Percentiles rank a stretch among this genome's conserved stretches.
Conservation (phyloP, 305 asterid species). For the Solanum hybrid region DNA sequence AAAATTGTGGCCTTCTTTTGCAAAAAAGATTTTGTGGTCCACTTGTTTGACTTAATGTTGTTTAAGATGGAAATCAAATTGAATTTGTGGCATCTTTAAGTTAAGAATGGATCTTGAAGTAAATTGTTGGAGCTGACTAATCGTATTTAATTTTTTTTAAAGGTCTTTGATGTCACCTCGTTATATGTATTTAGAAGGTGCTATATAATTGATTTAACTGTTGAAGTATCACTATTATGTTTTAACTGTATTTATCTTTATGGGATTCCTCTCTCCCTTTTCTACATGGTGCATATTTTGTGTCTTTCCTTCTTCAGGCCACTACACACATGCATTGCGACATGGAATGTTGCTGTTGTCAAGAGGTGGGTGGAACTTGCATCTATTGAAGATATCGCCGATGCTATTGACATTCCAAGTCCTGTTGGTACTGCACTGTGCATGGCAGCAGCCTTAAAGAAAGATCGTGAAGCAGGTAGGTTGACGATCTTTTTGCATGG, state of each 20-base stretch:
- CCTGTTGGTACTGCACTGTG: slow-evolving; percentile 91
- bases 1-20: background rate
- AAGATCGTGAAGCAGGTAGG: slow-evolving; percentile 86
- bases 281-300: slow-evolving; percentile 10
- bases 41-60: background rate
- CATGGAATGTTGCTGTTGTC: slow-evolving; percentile 93
- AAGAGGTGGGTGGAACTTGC: slow-evolving; percentile 92
- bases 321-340: slow-evolving; percentile 75
- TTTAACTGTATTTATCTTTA: background rate
- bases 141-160: background rate
- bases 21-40: background rate
- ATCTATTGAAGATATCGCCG: slow-evolving; percentile 55
- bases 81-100: background rate
- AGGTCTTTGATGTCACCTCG: background rate
- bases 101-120: background rate
- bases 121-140: background rate
- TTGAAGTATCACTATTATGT: background rate
- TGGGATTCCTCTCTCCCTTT: slow-evolving; percentile 11
- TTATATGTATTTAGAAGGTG: background rate
- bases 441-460: slow-evolving; percentile 92
- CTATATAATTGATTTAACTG: background rate
- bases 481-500: background rate
- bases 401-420: slow-evolving; percentile 83
- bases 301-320: slow-evolving; percentile 53
- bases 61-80: background rate